Conservation (phyloP, 306 rosid genomes). For the Sindora glabra region DNA sequence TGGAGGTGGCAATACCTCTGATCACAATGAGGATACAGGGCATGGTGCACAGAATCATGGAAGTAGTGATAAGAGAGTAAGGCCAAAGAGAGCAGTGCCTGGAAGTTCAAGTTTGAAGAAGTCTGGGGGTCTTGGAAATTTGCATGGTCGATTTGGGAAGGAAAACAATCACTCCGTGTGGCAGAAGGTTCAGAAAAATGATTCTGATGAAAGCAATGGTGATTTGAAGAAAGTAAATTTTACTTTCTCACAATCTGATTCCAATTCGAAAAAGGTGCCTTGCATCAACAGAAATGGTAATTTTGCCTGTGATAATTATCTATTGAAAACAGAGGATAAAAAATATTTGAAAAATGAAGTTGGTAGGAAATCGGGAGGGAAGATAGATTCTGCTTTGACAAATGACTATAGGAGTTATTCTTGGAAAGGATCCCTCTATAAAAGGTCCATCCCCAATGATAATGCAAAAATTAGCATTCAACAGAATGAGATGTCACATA, state of each 20-base stretch:
- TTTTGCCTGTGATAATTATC: conserved; percentile 19
- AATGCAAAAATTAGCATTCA: conserved; percentile 23
- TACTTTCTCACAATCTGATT: conserved; percentile 22
- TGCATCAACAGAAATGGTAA: conserved; percentile 21
- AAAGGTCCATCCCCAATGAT: conserved; percentile 27
- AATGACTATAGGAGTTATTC: conserved; percentile 39
- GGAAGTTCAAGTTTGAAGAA: conserved; percentile 37
- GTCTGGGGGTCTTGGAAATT: conserved; percentile 30
- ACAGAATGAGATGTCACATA: conserved; percentile 22
- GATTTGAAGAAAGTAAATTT: conserved; percentile 43
- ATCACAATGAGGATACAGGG: conserved; percentile 29
- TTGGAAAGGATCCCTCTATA: conserved; percentile 32
- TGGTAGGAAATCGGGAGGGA: conserved; percentile 45
- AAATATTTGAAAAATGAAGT: conserved; percentile 36
- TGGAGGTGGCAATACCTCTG: conserved; percentile 13
- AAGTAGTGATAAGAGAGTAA: conserved; percentile 40
- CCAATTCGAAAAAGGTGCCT: conserved; percentile 31
- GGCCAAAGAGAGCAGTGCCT: conserved; percentile 34
- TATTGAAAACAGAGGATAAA: conserved; percentile 28
- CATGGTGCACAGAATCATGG: conserved; percentile 25
- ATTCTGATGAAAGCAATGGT: conserved; percentile 23
- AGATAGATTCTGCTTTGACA: conserved; percentile 21
- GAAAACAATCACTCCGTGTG: conserved; percentile 66
- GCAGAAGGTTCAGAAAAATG: conserved; percentile 74
- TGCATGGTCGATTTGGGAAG: conserved; percentile 47